Percentiles rank a stretch among this genome's conserved stretches.
Conservation (phyloP, 345 rosid genomes). For the Psidium guajava region DNA sequence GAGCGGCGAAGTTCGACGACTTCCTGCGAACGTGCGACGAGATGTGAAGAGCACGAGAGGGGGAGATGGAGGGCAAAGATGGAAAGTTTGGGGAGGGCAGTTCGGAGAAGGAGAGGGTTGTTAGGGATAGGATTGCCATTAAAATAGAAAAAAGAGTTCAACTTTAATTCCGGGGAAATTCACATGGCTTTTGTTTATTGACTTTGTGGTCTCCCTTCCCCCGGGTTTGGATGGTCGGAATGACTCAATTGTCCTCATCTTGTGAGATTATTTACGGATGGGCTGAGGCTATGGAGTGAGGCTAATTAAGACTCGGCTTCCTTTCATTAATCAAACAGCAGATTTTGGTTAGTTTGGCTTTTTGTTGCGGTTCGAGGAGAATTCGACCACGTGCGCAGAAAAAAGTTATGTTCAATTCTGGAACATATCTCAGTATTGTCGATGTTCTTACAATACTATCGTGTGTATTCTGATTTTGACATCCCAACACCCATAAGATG, state of each 20-base stretch:
- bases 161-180: not conserved
- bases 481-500: too few species aligned
- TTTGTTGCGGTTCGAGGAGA: not conserved
- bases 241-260: not conserved
- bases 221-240: not conserved
- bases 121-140: constrained; percentile 19
- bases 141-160: not conserved
- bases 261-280: not conserved
- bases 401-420: too few species aligned
- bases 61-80: not conserved
- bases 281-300: not conserved
- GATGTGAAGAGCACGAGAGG: not conserved
- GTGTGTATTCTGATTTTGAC: too few species aligned
- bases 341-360: not conserved
- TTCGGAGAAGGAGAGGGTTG: constrained; percentile 11
- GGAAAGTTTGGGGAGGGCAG: constrained; percentile 12
- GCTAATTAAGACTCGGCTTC: not conserved
- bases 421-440: too few species aligned
- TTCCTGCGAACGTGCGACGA: not conserved
- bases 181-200: not conserved
- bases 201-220: not conserved
- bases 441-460: too few species aligned
- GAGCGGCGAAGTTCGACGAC: constrained; percentile 1
- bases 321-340: not conserved
- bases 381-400: not conserved